These are phyloP conservation scores for Davidsoniella virescens DNA, from an alignment of 2,329 filamentous ascomycete species.

Conservation along the genomic window DNA sequence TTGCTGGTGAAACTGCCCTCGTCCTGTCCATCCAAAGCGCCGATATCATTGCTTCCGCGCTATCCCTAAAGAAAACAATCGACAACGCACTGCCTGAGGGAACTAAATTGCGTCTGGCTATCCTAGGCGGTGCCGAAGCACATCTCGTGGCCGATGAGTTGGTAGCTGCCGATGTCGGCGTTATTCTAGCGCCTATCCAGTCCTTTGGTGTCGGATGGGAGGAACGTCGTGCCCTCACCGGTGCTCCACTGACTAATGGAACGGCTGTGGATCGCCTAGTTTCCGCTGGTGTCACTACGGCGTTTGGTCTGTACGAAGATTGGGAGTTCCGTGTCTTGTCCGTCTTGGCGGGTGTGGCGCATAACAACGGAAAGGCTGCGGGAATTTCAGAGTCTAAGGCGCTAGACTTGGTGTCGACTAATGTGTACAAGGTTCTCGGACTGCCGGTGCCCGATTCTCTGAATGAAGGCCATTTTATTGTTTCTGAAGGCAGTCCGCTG, in stretches of 20 bases:
- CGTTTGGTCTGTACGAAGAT: constrained; percentile 43
- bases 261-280: constrained; percentile 42
- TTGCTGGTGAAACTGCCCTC: constrained; percentile 36
- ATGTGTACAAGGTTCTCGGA: constrained; percentile 42
- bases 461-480: constrained; percentile 35
- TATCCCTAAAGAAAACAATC: constrained; percentile 41
- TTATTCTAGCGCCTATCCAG: constrained; percentile 44
- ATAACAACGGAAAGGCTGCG: constrained; percentile 31
- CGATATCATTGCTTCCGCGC: constrained; percentile 41
- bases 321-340: constrained; percentile 45
- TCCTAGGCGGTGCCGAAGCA: constrained; percentile 48
- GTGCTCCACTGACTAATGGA: constrained; percentile 49
- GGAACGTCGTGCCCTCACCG: constrained; percentile 42
- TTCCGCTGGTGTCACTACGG: constrained; percentile 40
- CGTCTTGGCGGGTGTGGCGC: constrained; percentile 42
- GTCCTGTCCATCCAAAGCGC: constrained; percentile 45
- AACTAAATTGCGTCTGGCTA: constrained; percentile 31
- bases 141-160: constrained; percentile 42
- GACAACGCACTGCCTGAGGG: constrained; percentile 22
- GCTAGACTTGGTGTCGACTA: constrained; percentile 38
- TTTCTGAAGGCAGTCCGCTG: constrained; percentile 47
- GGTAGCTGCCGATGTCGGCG: constrained; percentile 36
- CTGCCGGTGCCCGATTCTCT: constrained; percentile 20
- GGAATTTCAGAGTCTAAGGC: constrained; percentile 40
- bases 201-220: constrained; percentile 42